These are phyloP conservation scores for Neospermospora avenae DNA, from an alignment of 2,329 filamentous ascomycete species.

Conservation along the genomic window DNA sequence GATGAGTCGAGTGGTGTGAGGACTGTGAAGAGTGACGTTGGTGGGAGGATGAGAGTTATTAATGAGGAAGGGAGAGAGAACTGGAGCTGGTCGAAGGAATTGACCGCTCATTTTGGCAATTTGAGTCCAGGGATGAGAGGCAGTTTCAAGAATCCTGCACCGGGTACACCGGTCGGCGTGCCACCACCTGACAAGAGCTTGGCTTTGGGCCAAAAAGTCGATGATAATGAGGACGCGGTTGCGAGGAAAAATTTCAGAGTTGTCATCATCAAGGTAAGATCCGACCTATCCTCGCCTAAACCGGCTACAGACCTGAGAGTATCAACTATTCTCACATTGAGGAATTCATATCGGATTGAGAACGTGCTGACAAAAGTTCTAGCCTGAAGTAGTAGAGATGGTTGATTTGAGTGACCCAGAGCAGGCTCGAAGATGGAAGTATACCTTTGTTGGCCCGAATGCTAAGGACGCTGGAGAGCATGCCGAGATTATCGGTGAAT, in stretches of 20 bases:
- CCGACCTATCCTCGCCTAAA: background rate
- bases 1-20: constrained; percentile 48
- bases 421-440: constrained; percentile 54
- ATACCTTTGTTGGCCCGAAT: constrained; percentile 49
- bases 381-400: constrained; percentile 63
- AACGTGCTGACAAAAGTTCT: background rate
- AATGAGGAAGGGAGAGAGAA: constrained; percentile 31
- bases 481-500: constrained; percentile 51
- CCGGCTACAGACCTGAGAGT: background rate
- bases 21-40: constrained; percentile 58
- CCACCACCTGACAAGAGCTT: constrained; percentile 43
- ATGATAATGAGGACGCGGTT: constrained; percentile 56
- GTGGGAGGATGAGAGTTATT: constrained; percentile 59
- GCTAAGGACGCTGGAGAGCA: constrained; percentile 34
- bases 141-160: constrained; percentile 64
- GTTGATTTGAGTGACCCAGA: constrained; percentile 59
- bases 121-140: constrained; percentile 76
- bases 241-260: constrained; percentile 70
- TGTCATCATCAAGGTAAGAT: constrained; percentile 65
- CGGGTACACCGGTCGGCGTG: constrained; percentile 58
- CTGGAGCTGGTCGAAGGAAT: constrained; percentile 73
- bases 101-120: constrained; percentile 89
- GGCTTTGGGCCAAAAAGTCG: constrained; percentile 59
- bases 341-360: too few species aligned
- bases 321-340: background rate